phyloP scores from a whole-genome alignment of 2,329 filamentous ascomycete genomes.

The Zymoseptoria tritici region DNA sequence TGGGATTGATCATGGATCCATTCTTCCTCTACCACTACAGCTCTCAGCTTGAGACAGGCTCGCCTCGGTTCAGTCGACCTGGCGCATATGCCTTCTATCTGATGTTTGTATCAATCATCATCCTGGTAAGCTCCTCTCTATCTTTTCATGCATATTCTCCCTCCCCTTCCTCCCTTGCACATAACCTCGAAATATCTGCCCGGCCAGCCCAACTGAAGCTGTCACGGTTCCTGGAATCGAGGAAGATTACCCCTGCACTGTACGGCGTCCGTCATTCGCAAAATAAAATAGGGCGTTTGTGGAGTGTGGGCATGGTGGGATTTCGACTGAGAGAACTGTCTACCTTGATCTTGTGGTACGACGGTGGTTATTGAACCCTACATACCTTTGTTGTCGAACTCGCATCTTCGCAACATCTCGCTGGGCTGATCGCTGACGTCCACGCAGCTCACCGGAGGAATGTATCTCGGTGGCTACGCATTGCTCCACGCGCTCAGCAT shows the following conservation, averaged over 20 bases:
- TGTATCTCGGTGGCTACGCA: slow-evolving; percentile 44
- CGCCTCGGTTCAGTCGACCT: slow-evolving; percentile 63
- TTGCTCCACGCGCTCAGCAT: slow-evolving; percentile 60
- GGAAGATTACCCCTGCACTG: slow-evolving; percentile 47
- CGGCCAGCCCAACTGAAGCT: slow-evolving; percentile 44
- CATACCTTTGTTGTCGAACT: slow-evolving; percentile 36
- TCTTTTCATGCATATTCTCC: too few relatives aligned
- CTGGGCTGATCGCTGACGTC: slow-evolving; percentile 18
- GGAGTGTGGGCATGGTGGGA: slow-evolving; percentile 47
- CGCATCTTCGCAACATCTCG: background rate
- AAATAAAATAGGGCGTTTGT: slow-evolving; percentile 36
- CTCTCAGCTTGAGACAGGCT: slow-evolving; percentile 63
- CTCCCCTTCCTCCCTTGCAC: slow-evolving; percentile 17
- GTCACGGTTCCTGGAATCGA: slow-evolving; percentile 49
- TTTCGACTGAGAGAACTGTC: slow-evolving; percentile 45
- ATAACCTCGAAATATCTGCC: slow-evolving; percentile 55
- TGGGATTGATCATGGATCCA: slow-evolving; percentile 62
- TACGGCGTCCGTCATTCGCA: slow-evolving; percentile 46
- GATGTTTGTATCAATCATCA: slow-evolving; percentile 61
- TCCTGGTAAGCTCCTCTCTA: slow-evolving; percentile 81
- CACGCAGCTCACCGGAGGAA: slow-evolving; percentile 30
- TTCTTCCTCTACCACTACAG: slow-evolving; percentile 75
- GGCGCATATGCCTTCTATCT: slow-evolving; percentile 79
- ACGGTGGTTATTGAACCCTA: slow-evolving; percentile 59
- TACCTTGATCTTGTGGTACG: slow-evolving; percentile 46